These are phyloP conservation scores for Backusella sp. DNA, from an alignment of 192 early-diverging fungal genomes.

Conservation along the genomic window DNA sequence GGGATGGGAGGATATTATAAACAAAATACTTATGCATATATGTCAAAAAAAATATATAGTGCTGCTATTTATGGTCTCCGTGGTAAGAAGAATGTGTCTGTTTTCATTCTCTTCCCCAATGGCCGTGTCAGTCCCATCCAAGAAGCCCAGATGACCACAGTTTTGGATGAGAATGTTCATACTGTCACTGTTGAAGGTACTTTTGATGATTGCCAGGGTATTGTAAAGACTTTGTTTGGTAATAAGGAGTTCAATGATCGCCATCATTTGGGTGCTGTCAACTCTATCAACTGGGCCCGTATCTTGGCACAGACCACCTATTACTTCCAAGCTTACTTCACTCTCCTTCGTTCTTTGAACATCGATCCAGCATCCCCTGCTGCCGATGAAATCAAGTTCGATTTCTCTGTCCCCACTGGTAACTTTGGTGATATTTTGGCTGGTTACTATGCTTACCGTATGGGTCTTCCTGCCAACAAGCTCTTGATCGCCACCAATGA, in stretches of 20 bases:
- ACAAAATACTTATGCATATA: neutral
- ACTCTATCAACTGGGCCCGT: conserved; percentile 99
- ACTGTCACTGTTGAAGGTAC: conserved; percentile 91
- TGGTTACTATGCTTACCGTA: conserved; percentile 85
- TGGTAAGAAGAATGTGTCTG: conserved; percentile 88
- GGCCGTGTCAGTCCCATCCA: conserved; percentile 92
- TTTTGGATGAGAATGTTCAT: conserved; percentile 90
- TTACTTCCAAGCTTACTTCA: conserved; percentile 94
- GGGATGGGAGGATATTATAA: neutral
- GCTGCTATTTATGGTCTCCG: conserved; percentile 97
- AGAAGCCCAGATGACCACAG: conserved; percentile 98
- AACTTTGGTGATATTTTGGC: conserved; percentile 98
- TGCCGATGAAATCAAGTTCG: conserved; percentile 46
- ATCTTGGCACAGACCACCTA: conserved; percentile 96
- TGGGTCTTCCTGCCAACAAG: conserved; percentile 86
- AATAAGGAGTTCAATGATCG: conserved; percentile 70
- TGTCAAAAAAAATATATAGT: conserved; percentile 41
- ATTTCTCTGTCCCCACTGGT: conserved; percentile 92
- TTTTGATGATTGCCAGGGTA: conserved; percentile 98
- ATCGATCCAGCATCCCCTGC: conserved; percentile 41
- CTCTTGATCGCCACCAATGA: conserved; percentile 94
- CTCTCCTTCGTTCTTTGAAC: conserved; percentile 47
- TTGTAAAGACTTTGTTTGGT: conserved; percentile 88
- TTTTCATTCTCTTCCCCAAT: conserved; percentile 92
- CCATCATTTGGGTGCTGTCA: conserved; percentile 89